Base-by-base conservation (phyloP, 2,329 filamentous ascomycete genomes). In the Colletotrichum zoysiae region DNA sequence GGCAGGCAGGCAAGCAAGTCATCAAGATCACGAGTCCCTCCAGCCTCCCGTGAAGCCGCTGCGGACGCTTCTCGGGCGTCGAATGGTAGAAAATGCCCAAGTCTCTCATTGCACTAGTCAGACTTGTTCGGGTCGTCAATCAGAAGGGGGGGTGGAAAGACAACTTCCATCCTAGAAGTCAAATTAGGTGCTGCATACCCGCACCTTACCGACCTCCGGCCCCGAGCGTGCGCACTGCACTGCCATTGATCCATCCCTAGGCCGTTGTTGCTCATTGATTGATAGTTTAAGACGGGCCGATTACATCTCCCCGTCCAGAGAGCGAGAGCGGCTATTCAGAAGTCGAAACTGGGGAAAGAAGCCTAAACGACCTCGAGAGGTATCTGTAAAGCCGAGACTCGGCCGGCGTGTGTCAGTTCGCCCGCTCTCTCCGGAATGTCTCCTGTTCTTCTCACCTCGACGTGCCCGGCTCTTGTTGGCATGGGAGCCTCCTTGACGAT, bases 251-350 rank as follows among this genome's bases (percentile, higher is more conserved):
- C 35, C 67, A 38, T 38, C 9, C 35, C 35, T 56, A 46, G 46
- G 48, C 16, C 18, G 33, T 58, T 65, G 33, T 58, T 65, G 64
- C 44, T 44, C 30, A 4, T 30, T 30, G 30, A 18, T 46, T 8
- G 30, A n/a, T 26, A 40, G 51, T 55, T 68, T 33, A 57, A 46
- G 57, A 40, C 48, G 42, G 63, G 26, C 35, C 42, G 64, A 62
- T 57, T 62, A 30, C 9, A 33, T 44, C 14, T 46, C 35, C 16
- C 42, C 40, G 44, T 23, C 62, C 9, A 51, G 33, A 40, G 59
- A 60, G 60, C 58, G 11, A n/a, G n/a, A n/a, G 26, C 26, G 38
- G 38, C 46, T 69, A 46, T 51, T 64, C 9, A 64, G 64, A 53
- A n/a, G 30, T 30, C 30, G 4, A 30, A 30, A 30, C 30, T 30